A percentile compares a stretch with the other conserved stretches of the same genome.
Conservation (phyloP, 495 filamentous ascomycete genomes). For the Cladorrhinum samala region DNA sequence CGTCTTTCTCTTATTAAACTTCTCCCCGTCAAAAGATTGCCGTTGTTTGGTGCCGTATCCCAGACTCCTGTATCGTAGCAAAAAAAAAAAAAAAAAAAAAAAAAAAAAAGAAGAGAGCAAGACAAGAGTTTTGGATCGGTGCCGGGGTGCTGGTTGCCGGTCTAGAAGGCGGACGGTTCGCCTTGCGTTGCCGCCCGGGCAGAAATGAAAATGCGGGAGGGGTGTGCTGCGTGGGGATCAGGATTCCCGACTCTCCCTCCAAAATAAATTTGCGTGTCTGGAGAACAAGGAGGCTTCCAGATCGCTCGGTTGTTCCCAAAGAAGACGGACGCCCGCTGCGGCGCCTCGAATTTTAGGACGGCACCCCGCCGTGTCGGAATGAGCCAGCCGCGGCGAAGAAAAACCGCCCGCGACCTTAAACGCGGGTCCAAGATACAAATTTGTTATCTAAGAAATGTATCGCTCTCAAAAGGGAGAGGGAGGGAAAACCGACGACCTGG, state of each 20-base stretch:
- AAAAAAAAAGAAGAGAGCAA: neutral
- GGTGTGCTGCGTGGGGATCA: neutral
- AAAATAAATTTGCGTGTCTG: neutral
- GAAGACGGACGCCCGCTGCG: neutral
- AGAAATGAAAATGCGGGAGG: neutral
- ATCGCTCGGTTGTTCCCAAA: neutral
- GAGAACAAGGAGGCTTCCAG: neutral
- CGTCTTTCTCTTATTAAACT: neutral
- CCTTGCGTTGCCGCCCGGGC: neutral
- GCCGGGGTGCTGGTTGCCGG: neutral
- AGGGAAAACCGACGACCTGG: no score
- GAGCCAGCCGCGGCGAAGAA: no score
- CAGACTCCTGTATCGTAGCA: neutral
- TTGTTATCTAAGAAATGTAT: no score
- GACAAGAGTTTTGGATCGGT: no score
- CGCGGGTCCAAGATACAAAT: no score
- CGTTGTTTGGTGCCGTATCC: no score
- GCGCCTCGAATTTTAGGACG: neutral
- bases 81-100: neutral
- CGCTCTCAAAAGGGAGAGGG: no score
- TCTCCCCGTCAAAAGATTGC: no score
- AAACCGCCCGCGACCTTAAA: no score
- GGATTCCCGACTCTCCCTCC: neutral
- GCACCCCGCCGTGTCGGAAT: neutral
- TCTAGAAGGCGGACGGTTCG: neutral